A percentile compares a stretch with the other conserved stretches of the same genome.
These are phyloP conservation scores for Plasmodium blacklocki DNA, from an alignment of 169 alveolate genomes.

Conservation along the genomic window DNA sequence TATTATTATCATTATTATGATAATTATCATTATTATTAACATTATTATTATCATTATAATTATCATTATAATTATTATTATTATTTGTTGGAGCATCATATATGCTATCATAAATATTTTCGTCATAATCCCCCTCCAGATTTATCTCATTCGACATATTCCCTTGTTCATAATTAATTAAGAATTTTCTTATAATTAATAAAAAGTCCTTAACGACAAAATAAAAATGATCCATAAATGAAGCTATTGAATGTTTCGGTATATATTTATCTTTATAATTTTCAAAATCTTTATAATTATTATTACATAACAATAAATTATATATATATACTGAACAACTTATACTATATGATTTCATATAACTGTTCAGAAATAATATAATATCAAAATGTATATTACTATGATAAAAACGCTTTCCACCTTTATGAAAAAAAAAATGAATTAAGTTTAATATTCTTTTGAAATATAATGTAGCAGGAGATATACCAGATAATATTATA, in stretches of 20 bases:
- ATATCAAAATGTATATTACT: conserved; percentile 34
- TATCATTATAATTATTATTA: too few relatives aligned
- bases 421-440: conserved; percentile 53
- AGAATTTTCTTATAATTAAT: conserved; percentile 9
- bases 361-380: conserved; percentile 2
- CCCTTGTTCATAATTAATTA: background rate
- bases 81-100: too few relatives aligned
- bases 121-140: too few relatives aligned
- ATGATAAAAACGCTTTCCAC: conserved; percentile 64
- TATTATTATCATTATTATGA: background rate
- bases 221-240: conserved; percentile 29
- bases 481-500: conserved; percentile 37
- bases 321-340: conserved; percentile 7
- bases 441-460: conserved; percentile 52
- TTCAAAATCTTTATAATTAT: conserved; percentile 27
- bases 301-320: conserved; percentile 44
- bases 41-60: too few relatives aligned
- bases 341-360: conserved; percentile 20
- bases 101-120: too few relatives aligned
- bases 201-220: conserved; percentile 41
- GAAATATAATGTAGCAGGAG: conserved; percentile 15
- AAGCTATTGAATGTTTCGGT: background rate
- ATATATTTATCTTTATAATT: conserved; percentile 27
- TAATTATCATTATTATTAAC: background rate
- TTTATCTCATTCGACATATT: too few relatives aligned